These are phyloP conservation scores for Xylaria intraflava DNA, from an alignment of 495 filamentous ascomycete species.

Conservation along the genomic window DNA sequence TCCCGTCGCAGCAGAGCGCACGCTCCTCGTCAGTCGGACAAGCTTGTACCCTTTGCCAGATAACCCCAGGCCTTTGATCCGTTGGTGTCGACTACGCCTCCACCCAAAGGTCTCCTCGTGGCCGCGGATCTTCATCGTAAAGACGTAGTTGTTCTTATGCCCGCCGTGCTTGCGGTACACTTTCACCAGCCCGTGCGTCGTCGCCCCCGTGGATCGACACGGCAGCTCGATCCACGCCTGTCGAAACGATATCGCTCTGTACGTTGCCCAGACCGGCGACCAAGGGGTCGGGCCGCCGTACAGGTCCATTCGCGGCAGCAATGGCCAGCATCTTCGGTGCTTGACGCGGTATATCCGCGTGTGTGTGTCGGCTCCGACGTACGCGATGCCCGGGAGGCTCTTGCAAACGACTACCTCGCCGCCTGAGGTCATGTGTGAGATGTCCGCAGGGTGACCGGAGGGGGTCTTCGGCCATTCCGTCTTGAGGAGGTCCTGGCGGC, in stretches of 20 bases:
- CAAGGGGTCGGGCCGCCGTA: not conserved
- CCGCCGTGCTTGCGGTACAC: not conserved
- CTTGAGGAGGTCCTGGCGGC: not conserved
- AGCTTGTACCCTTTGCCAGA: constrained; percentile 8
- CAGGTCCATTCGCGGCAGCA: not conserved
- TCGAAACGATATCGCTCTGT: not conserved
- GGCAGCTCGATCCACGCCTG: constrained; percentile 5
- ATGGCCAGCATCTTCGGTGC: not conserved
- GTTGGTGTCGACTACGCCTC: constrained; percentile 1
- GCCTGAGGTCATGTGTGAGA: not conserved
- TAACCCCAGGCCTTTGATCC: constrained; percentile 5
- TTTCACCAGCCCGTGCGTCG: constrained; percentile 3
- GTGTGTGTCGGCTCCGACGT: not conserved
- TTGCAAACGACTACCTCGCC: not conserved
- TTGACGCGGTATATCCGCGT: not conserved
- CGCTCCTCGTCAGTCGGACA: not conserved
- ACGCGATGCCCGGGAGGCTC: constrained; percentile 2
- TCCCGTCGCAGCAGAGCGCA: not conserved
- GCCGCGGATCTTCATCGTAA: constrained; percentile 1
- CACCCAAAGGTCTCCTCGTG: constrained; percentile 4
- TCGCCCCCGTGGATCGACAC: not conserved
- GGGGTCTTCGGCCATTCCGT: not conserved
- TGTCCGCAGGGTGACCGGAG: not conserved
- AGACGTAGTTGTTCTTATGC: constrained; percentile 7
- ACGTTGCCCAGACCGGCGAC: constrained; percentile 8